Conservation (phyloP, 257 asterid genomes). For the Fraxinus americana region DNA sequence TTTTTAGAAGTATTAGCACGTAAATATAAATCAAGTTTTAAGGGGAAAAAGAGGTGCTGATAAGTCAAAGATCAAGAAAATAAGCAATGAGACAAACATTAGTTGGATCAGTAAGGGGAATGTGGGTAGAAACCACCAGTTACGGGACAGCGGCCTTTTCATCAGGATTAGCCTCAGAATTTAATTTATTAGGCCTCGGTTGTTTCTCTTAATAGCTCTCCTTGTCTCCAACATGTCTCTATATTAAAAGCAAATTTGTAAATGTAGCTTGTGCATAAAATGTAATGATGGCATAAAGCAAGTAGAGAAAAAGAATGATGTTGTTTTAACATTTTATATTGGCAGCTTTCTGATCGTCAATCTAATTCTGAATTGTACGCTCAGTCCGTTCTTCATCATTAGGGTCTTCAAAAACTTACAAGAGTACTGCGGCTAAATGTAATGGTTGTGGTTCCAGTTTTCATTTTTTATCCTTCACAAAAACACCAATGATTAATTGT, state of each 20-base stretch:
- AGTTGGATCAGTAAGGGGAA: conserved; percentile 44
- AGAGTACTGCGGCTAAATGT: conserved; percentile 56
- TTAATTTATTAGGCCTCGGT: conserved; percentile 45
- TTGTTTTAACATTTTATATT: conserved; percentile 22
- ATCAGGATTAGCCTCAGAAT: conserved; percentile 37
- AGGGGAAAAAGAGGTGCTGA: not conserved
- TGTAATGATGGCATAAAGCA: not conserved
- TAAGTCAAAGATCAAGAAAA: not conserved
- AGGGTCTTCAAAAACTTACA: conserved; percentile 73
- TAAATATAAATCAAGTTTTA: conserved; percentile 5
- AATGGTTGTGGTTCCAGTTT: conserved; percentile 45
- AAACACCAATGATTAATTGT: too few relatives aligned
- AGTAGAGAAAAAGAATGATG: conserved; percentile 5
- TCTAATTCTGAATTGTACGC: conserved; percentile 46
- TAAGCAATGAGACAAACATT: conserved; percentile 32
- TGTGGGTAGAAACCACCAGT: conserved; percentile 50
- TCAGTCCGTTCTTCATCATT: conserved; percentile 61
- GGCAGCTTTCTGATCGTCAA: conserved; percentile 48
- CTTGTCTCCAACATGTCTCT: conserved; percentile 45
- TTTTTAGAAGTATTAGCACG: not conserved
- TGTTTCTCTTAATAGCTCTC: conserved; percentile 43
- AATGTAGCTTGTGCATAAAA: not conserved
- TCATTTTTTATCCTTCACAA: too few relatives aligned
- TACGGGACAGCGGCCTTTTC: conserved; percentile 45
- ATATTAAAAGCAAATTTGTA: conserved; percentile 13